Evolutionary conservation across 176 grass and related monocot genomes (phyloP).

Genomic region (Musa itinerans): DNA sequence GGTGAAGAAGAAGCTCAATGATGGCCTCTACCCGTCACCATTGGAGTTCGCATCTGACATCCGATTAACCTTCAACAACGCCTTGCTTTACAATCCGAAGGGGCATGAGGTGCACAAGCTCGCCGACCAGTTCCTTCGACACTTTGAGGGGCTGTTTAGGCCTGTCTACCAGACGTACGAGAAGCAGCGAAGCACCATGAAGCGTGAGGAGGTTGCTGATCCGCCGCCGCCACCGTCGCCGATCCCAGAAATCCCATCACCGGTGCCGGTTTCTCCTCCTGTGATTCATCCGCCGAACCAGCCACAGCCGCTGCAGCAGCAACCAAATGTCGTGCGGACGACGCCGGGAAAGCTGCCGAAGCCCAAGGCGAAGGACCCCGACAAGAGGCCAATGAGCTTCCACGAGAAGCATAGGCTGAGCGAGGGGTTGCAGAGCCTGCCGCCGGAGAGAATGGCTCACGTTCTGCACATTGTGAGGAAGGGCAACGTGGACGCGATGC

Average conservation of each 20-base stretch:
- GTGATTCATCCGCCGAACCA: constrained; percentile 2
- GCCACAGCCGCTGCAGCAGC: neutral
- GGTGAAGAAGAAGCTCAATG: constrained; percentile 39
- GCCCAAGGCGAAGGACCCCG: constrained; percentile 61
- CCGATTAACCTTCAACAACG: constrained; percentile 73
- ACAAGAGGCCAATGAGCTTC: constrained; percentile 79
- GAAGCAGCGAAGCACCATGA: constrained; percentile 31
- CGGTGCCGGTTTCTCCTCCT: constrained; percentile 7
- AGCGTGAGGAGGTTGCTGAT: neutral
- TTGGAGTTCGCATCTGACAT: constrained; percentile 59
- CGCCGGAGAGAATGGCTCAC: constrained; percentile 72
- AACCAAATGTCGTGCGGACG: constrained; percentile 17
- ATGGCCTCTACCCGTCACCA: constrained; percentile 42
- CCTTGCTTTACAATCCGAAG: constrained; percentile 64
- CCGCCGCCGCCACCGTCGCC: neutral
- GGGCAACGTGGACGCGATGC: constrained; percentile 44
- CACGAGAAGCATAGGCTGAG: constrained; percentile 84
- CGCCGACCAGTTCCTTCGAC: constrained; percentile 46
- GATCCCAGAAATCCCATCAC: no score
- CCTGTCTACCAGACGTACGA: constrained; percentile 34
- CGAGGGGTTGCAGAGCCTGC: constrained; percentile 54
- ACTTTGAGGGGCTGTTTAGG: constrained; percentile 47
- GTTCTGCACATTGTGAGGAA: constrained; percentile 76
- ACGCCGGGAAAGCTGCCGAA: constrained; percentile 40
- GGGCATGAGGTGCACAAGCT: constrained; percentile 70